Evolutionary conservation across 768 basidiomycete genomes (phyloP).

Genomic region (Tylopilus cervinicoccineus): DNA sequence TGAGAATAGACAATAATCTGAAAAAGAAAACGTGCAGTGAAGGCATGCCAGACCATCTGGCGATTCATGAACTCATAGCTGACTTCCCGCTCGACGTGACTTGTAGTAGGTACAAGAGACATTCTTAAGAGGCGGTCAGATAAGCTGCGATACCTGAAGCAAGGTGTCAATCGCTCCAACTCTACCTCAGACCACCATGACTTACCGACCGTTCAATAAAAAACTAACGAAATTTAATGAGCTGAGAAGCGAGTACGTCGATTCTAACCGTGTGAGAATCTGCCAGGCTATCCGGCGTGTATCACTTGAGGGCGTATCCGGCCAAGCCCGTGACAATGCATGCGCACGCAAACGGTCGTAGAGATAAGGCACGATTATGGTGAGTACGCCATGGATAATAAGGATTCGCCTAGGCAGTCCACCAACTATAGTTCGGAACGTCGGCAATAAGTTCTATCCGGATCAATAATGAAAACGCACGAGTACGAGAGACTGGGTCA

Average conservation of each 20-base stretch:
- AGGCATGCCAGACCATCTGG: conserved; percentile 99
- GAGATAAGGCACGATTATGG: conserved; percentile 74
- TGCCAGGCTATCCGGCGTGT: conserved; percentile 72
- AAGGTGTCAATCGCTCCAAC: conserved; percentile 1
- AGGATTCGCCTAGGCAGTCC: conserved; percentile 61
- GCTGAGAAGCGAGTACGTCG: conserved; percentile 55
- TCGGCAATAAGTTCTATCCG: neutral
- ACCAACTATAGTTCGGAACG: conserved; percentile 42
- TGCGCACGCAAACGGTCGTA: conserved; percentile 68
- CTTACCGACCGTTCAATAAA: conserved; percentile 81
- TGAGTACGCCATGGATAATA: conserved; percentile 64
- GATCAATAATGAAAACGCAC: conserved; percentile 15
- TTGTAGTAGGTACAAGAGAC: conserved; percentile 66
- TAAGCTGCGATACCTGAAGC: conserved; percentile 77
- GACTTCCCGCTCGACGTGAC: conserved; percentile 72
- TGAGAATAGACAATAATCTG: neutral
- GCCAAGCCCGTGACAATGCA: conserved; percentile 85
- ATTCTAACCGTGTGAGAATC: conserved; percentile 61
- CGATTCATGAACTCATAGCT: conserved; percentile 99
- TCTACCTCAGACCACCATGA: conserved; percentile 9
- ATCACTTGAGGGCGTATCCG: conserved; percentile 82
- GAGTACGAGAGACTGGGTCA: conserved; percentile 12
- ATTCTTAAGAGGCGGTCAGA: conserved; percentile 75
- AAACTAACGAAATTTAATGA: conserved; percentile 81
- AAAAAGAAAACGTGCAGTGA: conserved; percentile 62